Evolutionary conservation across 2,329 filamentous ascomycete species (phyloP).

Genomic region (Phialemoniopsis sp.): DNA sequence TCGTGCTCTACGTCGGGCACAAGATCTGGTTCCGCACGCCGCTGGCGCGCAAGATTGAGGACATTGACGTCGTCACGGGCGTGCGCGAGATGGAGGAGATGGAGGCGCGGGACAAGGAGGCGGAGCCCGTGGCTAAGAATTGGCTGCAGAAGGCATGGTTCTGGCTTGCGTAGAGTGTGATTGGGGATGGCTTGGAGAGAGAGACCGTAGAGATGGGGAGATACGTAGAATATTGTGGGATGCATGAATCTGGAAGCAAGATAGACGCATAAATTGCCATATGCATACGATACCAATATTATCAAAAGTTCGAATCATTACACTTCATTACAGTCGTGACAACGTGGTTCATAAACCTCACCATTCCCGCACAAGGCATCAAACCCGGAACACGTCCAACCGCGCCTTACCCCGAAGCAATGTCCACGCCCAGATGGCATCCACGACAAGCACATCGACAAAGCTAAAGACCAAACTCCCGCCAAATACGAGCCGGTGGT

Average conservation of each 20-base stretch:
- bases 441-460: constrained; percentile 46
- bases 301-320: too few relatives aligned
- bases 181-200: not conserved
- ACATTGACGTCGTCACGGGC: constrained; percentile 54
- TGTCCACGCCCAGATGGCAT: constrained; percentile 46
- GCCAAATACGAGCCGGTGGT: constrained; percentile 63
- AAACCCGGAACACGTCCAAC: constrained; percentile 33
- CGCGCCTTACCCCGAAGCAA: constrained; percentile 38
- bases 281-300: too few relatives aligned
- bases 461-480: constrained; percentile 67
- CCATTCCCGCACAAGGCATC: too few relatives aligned
- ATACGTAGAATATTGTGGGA: too few relatives aligned
- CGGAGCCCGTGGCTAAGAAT: constrained; percentile 43
- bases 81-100: constrained; percentile 60
- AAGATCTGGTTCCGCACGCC: constrained; percentile 45
- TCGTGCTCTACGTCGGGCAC: constrained; percentile 57
- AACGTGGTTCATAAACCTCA: too few relatives aligned
- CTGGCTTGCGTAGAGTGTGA: constrained; percentile 42
- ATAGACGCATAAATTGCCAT: too few relatives aligned
- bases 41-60: constrained; percentile 32
- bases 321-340: too few relatives aligned
- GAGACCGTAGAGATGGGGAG: too few relatives aligned
- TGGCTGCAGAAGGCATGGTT: constrained; percentile 49
- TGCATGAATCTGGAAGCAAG: too few relatives aligned
- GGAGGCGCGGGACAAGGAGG: constrained; percentile 36